Evolutionary conservation across 352 stramenopile genomes (phyloP), one percentile per base, ranked within the genome.

Genomic region (Aphanomyces stellatus): DNA sequence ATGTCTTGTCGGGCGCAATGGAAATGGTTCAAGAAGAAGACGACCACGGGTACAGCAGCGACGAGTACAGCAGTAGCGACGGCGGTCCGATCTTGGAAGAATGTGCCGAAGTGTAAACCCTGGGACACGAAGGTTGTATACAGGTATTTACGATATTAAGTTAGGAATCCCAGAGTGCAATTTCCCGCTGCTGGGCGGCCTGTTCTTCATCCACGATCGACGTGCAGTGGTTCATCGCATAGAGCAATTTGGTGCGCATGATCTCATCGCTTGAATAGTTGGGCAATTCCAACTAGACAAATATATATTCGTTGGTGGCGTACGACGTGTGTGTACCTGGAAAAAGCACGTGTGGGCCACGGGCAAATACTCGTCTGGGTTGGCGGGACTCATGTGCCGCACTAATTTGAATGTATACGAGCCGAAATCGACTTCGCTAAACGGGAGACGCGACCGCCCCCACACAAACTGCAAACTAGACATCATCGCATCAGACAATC

Each of bases 401-500:
- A 67, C 60, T 11, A 67, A 41, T 27, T 67, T 67, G 49, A 67
- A 67, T 22, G 60, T 67, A 41, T 67, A 67, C 43, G 60, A 57
- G 4, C 60, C 60, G 57, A 67, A 67, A 27, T 67, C 60, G 37
- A 67, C 60, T 67, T 67, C 60, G 28, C 60, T 67, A 33, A 67
- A 67, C 11, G 60, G 60, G 4, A 67, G 40, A 6, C 60, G 40
- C n/a, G 60, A 59, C 28, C 60, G 30, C 11, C 60, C 60, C 60
- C 60, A 67, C 41, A 67, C 60, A 67, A 67, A 67, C 42, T 67
- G 60, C 37, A 67, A 46, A 43, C 60, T 67, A 64, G 4, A 35
- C 35, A 64, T n/a, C 37, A 46, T 46, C 2, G 22, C 30, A 24
- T 53, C 25, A 53, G 56, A n/a, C n/a, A n/a, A n/a, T n/a, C n/a